Conservation (phyloP, 1,139 yeast species). For the Hyphopichia burtonii region DNA sequence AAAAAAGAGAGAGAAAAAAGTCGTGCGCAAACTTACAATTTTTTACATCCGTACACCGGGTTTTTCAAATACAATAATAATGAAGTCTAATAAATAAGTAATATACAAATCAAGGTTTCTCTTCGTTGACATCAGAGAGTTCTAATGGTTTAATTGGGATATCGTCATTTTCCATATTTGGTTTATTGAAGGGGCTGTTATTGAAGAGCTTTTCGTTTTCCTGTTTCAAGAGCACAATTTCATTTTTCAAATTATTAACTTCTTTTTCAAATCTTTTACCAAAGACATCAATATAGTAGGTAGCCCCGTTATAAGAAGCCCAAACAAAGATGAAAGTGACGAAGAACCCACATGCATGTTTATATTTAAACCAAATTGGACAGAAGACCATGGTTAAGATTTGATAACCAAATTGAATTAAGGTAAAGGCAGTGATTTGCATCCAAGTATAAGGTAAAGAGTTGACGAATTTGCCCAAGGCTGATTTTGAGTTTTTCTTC, state of each 20-base stretch:
- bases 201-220: slow-evolving; percentile 38
- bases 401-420: slow-evolving; percentile 86
- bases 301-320: slow-evolving; percentile 92
- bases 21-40: too few relatives aligned
- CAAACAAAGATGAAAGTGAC: slow-evolving; percentile 68
- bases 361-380: slow-evolving; percentile 79
- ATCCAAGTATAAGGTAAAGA: slow-evolving; percentile 76
- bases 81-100: too few relatives aligned
- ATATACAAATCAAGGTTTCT: too few relatives aligned
- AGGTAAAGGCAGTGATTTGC: slow-evolving; percentile 82
- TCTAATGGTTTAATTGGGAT: too few relatives aligned
- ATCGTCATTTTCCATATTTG: background rate
- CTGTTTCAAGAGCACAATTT: slow-evolving; percentile 58
- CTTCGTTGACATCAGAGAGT: too few relatives aligned
- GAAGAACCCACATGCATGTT: slow-evolving; percentile 66
- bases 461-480: slow-evolving; percentile 77
- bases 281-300: slow-evolving; percentile 87
- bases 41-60: too few relatives aligned
- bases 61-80: too few relatives aligned
- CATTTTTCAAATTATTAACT: slow-evolving; percentile 65
- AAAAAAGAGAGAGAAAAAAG: background rate
- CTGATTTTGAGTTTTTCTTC: slow-evolving; percentile 61
- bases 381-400: slow-evolving; percentile 85
- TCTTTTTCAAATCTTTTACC: slow-evolving; percentile 87
- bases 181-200: background rate